Percentiles rank a stretch among this genome's conserved stretches.
Evolutionary conservation across 73 alveolate species (phyloP).

Genomic region (Paramecium primaurelia): DNA sequence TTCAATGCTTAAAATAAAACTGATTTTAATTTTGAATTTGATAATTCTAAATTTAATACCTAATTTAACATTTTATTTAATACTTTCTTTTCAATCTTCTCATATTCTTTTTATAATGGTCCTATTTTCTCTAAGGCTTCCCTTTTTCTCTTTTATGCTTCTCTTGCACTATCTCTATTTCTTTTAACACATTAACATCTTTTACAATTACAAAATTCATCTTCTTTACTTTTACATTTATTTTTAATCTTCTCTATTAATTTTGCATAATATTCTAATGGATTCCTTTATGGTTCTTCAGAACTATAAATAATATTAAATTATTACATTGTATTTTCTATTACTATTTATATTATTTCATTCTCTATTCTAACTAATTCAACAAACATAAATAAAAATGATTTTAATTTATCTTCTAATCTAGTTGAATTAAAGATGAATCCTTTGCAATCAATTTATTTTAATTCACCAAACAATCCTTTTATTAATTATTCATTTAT

Average conservation of each 20-base stretch:
- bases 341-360: not conserved
- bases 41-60: not conserved
- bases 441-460: not conserved
- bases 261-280: not conserved
- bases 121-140: constrained; percentile 25
- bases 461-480: not conserved
- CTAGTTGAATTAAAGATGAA: not conserved
- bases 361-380: constrained; percentile 6
- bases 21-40: not conserved
- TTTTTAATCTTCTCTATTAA: not conserved
- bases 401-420: not conserved
- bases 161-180: constrained; percentile 47
- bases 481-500: not conserved
- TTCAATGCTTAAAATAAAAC: not conserved
- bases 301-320: not conserved
- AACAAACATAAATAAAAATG: not conserved
- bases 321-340: not conserved
- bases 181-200: constrained; percentile 14
- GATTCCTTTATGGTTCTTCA: not conserved
- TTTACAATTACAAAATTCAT: constrained; percentile 38
- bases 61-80: not conserved
- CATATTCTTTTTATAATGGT: not conserved
- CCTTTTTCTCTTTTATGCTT: not conserved
- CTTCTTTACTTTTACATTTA: constrained; percentile 8
- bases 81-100: not conserved